A percentile compares a stretch with the other conserved stretches of the same genome.
Evolutionary conservation across 2,329 filamentous ascomycete species (phyloP).

Genomic region (Drechslerella dactyloides): DNA sequence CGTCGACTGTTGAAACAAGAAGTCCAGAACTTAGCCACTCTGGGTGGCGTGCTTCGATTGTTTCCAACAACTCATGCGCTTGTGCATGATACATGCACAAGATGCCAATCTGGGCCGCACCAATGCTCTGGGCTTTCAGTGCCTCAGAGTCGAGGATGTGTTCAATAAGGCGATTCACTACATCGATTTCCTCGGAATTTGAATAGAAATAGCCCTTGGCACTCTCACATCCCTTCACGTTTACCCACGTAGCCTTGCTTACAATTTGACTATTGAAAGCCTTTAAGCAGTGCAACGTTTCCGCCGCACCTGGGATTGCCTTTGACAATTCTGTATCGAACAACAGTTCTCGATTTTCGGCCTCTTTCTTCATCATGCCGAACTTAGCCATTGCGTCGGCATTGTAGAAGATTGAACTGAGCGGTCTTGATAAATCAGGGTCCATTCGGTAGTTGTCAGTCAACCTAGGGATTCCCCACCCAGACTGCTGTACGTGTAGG

Average conservation of each 20-base stretch:
- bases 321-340: conserved; percentile 7
- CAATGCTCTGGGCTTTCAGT: background rate
- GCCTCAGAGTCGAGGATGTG: background rate
- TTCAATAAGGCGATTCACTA: background rate
- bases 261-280: background rate
- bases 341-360: background rate
- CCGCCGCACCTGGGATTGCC: background rate
- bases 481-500: background rate
- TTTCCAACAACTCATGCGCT: background rate
- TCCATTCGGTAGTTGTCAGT: conserved; percentile 21
- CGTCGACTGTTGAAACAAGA: background rate
- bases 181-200: background rate
- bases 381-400: background rate
- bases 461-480: background rate
- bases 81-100: background rate
- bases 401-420: conserved; percentile 12
- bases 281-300: background rate
- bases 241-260: background rate
- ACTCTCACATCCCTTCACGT: background rate
- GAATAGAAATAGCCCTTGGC: background rate
- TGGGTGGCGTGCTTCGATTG: background rate
- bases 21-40: background rate
- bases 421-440: background rate
- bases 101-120: background rate
- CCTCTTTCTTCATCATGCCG: conserved; percentile 7